Evolutionary conservation across 192 early-diverging fungal species (phyloP).

Genomic region (Jimgerdemannia flammicorona): DNA sequence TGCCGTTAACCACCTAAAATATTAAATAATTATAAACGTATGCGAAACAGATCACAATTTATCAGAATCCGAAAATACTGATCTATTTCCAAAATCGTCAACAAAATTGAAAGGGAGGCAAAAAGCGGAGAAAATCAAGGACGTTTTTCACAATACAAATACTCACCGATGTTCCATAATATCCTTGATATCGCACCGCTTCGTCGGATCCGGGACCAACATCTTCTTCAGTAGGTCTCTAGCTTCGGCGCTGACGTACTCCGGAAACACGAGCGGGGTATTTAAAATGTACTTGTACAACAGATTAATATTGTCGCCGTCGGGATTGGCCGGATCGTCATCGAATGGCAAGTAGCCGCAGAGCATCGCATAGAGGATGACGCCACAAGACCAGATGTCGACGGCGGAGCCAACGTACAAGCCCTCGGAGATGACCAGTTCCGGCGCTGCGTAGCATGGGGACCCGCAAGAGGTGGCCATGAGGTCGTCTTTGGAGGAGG

Average conservation of each 20-base stretch:
- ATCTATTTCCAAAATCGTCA: too few species aligned
- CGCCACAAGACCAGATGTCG: constrained; percentile 99
- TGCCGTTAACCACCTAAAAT: too few species aligned
- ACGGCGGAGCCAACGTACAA: constrained; percentile 94
- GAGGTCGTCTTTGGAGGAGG: constrained; percentile 67
- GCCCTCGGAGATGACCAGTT: constrained; percentile 96
- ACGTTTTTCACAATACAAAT: constrained; percentile 2
- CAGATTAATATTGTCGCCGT: constrained; percentile 86
- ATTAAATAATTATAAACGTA: too few species aligned
- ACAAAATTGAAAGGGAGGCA: too few species aligned
- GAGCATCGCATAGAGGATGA: constrained; percentile 94
- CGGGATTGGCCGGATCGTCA: constrained; percentile 86
- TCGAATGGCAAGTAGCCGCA: constrained; percentile 88
- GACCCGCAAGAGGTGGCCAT: constrained; percentile 96
- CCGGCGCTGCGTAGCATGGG: constrained; percentile 98
- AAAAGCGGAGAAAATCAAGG: not conserved
- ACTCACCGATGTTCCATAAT: constrained; percentile 69
- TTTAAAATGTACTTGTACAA: constrained; percentile 83
- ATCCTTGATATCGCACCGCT: constrained; percentile 66
- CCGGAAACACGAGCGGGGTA: constrained; percentile 81
- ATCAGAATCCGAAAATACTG: too few species aligned
- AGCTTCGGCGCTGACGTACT: constrained; percentile 73
- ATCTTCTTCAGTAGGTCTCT: constrained; percentile 82
- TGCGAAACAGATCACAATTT: too few species aligned
- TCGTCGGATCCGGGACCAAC: constrained; percentile 85